phyloP scores from a whole-genome alignment of 768 basidiomycete species.

The Sarcodon sp. region DNA sequence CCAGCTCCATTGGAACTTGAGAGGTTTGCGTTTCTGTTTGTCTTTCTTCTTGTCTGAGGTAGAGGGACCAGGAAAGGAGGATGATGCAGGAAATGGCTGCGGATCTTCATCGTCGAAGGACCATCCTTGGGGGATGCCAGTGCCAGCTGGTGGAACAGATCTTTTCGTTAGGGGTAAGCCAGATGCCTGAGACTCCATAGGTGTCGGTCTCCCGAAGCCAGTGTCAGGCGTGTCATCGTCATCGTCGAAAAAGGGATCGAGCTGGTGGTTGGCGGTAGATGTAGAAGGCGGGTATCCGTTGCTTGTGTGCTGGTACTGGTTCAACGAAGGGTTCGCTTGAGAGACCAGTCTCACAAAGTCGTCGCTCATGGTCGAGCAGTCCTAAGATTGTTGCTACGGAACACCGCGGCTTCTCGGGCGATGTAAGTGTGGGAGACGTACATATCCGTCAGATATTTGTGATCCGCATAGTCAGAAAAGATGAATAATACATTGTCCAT shows the following conservation, averaged over 20 bases:
- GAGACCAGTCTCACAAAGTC: conserved; percentile 68
- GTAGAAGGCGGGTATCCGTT: conserved; percentile 31
- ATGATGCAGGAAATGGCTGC: conserved; percentile 14
- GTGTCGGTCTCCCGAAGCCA: conserved; percentile 40
- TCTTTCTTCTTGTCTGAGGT: conserved; percentile 11
- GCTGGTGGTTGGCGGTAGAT: conserved; percentile 26
- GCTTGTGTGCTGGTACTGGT: conserved; percentile 36
- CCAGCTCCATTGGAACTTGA: conserved; percentile 55
- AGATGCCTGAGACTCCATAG: conserved; percentile 30
- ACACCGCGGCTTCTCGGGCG: too few relatives aligned
- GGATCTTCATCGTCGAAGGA: conserved; percentile 53
- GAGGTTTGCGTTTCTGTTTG: background rate
- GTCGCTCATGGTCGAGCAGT: conserved; percentile 36
- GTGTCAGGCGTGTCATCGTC: conserved; percentile 54
- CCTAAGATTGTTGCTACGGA: too few relatives aligned
- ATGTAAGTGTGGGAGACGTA: too few relatives aligned
- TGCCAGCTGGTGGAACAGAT: conserved; percentile 49
- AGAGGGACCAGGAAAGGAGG: conserved; percentile 28
- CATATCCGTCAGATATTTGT: too few relatives aligned
- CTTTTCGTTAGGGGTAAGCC: conserved; percentile 42
- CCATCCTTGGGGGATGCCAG: conserved; percentile 55
- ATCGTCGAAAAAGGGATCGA: conserved; percentile 89
- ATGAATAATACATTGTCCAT: too few relatives aligned
- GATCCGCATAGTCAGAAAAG: too few relatives aligned
- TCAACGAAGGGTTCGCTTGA: conserved; percentile 53